phyloP scores from a whole-genome alignment of 2,329 filamentous ascomycete species.

The Alternaria sp. region DNA sequence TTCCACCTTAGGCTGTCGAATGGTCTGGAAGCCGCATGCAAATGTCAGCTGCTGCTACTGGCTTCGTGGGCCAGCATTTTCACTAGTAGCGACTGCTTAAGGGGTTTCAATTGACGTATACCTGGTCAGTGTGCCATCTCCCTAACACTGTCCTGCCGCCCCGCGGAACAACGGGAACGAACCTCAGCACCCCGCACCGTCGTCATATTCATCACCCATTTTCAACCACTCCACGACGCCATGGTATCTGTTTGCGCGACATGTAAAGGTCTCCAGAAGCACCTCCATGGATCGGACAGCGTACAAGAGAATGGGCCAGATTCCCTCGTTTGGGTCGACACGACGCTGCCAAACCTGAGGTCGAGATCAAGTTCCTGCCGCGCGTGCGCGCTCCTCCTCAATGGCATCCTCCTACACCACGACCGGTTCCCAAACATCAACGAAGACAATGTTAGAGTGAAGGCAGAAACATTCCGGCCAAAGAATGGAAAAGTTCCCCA shows the following conservation, averaged over 20 bases:
- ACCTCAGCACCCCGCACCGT: slow-evolving; percentile 12
- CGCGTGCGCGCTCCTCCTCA: slow-evolving; percentile 42
- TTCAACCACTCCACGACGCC: slow-evolving; percentile 4
- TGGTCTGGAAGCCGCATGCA: slow-evolving; percentile 11
- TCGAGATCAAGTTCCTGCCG: slow-evolving; percentile 38
- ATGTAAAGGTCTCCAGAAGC: slow-evolving; percentile 44
- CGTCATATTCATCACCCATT: slow-evolving; percentile 3
- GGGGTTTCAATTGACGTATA: slow-evolving; percentile 7
- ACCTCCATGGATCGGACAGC: slow-evolving; percentile 27
- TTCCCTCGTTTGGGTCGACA: slow-evolving; percentile 34
- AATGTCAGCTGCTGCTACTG: slow-evolving; percentile 15
- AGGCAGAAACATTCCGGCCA: slow-evolving; percentile 35
- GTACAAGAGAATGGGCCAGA: slow-evolving; percentile 20
- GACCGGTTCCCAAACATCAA: slow-evolving; percentile 32
- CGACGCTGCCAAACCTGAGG: slow-evolving; percentile 38
- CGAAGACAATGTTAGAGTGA: slow-evolving; percentile 34
- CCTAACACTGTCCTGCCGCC: slow-evolving; percentile 4
- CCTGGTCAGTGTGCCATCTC: slow-evolving; percentile 7
- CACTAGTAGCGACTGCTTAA: slow-evolving; percentile 8
- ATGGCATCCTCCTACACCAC: slow-evolving; percentile 43
- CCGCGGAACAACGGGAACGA: slow-evolving; percentile 18
- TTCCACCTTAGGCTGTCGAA: neutral
- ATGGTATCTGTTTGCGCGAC: slow-evolving; percentile 43
- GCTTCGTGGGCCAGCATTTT: neutral
- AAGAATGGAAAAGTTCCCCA: slow-evolving; percentile 24